These are phyloP conservation scores for Emmonsia crescens DNA, from an alignment of 2,329 filamentous ascomycete genomes.

Conservation along the genomic window DNA sequence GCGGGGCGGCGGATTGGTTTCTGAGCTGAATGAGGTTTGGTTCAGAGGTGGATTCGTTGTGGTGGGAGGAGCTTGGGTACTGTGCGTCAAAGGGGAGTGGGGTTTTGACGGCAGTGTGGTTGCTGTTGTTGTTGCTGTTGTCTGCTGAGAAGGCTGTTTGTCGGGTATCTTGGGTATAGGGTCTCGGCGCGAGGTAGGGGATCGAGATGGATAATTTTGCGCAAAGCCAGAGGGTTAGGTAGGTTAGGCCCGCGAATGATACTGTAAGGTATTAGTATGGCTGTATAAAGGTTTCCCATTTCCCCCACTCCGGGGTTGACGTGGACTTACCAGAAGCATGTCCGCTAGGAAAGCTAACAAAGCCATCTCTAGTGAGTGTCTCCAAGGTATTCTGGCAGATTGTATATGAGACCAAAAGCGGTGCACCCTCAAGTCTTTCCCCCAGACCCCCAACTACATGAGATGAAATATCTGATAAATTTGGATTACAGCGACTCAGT, in stretches of 20 bases:
- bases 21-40: conserved; percentile 44
- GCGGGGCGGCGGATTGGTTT: conserved; percentile 68
- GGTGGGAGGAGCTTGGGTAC: neutral
- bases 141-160: conserved; percentile 6
- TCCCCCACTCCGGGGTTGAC: neutral
- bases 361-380: conserved; percentile 59
- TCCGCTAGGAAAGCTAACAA: conserved; percentile 72
- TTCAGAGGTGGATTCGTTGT: neutral
- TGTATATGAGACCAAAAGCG: conserved; percentile 59
- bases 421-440: conserved; percentile 41
- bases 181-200: conserved; percentile 29
- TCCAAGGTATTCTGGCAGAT: conserved; percentile 62
- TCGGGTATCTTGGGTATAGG: conserved; percentile 17
- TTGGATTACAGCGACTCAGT: conserved; percentile 62
- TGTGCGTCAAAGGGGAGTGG: neutral
- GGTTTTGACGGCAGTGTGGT: neutral
- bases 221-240: conserved; percentile 77
- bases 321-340: conserved; percentile 53
- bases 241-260: conserved; percentile 68
- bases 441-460: conserved; percentile 55
- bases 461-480: conserved; percentile 50
- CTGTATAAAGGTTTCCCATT: neutral
- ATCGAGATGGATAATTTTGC: conserved; percentile 41
- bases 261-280: conserved; percentile 29
- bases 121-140: neutral